Evolutionary conservation across 2,329 filamentous ascomycete genomes (phyloP), one percentile per base, ranked within the genome.

Genomic region (Cytospora piceicola): DNA sequence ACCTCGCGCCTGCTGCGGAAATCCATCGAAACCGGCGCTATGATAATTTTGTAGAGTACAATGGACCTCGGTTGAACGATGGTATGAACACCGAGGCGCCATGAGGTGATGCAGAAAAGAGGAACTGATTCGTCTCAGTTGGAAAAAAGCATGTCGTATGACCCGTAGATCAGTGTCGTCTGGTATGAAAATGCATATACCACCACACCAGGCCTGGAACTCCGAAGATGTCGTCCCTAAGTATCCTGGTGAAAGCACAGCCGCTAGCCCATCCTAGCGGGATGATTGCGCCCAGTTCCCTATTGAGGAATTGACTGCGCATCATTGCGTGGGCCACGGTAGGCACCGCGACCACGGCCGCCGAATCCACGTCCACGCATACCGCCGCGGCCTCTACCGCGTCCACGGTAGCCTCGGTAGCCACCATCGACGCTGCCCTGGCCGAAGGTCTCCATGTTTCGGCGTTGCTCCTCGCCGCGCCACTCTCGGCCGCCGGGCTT

Each of bases 401-500:
- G 86, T 34, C 93, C 92, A 60, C 93, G 89, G 77, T 89, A 95
- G 61, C 88, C 88, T 68, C 91, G 86, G 76, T 88, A 91, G 20
- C 88, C 86, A 59, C 88, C 90, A 72, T 99, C 95, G 27, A 99
- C 94, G 71, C 93, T 97, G 61, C 94, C 94, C 77, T 98, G 94
- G 11, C 95, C 95, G 71, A 99, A 99, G 0, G 95, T 99, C 80
- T 99, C 95, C 74, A 99, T 91, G 76, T 98, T 98, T 80, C 93
- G 93, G 77, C 90, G 93, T 76, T 96, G 92, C 76, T 98, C 95
- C 77, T 98, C 93, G 49, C 89, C 90, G 62, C 95, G 89, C 88
- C 95, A 96, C 76, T 96, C 93, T 57, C 91, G 88, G 36, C 93
- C 93, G 65, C 90, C 90, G n/a, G 88, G 83, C 75, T 88, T 87